Evolutionary conservation across 495 filamentous ascomycete species (phyloP).

Genomic region (Penicillium psychrofluorescens): DNA sequence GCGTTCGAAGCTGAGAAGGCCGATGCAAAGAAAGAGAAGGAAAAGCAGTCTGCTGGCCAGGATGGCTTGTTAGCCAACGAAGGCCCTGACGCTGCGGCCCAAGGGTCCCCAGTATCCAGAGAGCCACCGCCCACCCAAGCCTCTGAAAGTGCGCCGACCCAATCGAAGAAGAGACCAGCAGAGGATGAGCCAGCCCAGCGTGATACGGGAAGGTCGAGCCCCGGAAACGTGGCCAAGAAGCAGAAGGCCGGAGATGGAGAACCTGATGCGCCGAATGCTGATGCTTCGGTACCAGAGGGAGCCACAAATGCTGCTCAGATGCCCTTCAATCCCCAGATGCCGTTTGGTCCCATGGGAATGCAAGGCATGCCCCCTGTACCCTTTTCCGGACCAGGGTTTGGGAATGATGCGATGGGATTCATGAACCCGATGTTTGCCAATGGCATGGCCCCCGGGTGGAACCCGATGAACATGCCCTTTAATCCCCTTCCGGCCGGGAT

Average conservation of each 20-base stretch:
- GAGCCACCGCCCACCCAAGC: constrained; percentile 32
- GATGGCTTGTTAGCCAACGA: constrained; percentile 25
- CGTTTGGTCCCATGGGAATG: constrained; percentile 23
- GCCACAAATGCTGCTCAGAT: constrained; percentile 9
- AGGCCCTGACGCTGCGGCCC: constrained; percentile 8
- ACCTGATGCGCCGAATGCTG: background rate
- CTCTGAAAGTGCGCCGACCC: constrained; percentile 11
- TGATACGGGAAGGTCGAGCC: constrained; percentile 10
- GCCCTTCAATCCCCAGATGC: constrained; percentile 28
- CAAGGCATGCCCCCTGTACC: constrained; percentile 35
- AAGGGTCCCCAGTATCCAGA: constrained; percentile 5
- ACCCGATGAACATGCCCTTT: constrained; percentile 46
- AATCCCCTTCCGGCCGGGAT: constrained; percentile 34
- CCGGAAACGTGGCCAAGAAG: constrained; percentile 23
- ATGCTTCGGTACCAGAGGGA: constrained; percentile 7
- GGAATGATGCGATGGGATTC: constrained; percentile 36
- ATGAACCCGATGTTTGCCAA: constrained; percentile 51
- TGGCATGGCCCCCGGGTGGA: constrained; percentile 35
- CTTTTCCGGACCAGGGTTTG: constrained; percentile 35
- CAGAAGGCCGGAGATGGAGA: constrained; percentile 23
- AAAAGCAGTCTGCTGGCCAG: constrained; percentile 37
- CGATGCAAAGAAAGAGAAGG: constrained; percentile 53
- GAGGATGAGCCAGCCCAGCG: constrained; percentile 53
- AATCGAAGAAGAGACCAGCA: constrained; percentile 71
- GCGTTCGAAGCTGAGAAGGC: constrained; percentile 67